Percentiles rank a stretch among this genome's conserved stretches.
phyloP scores from a whole-genome alignment of 1,139 yeast species.

The Candida anutae region DNA sequence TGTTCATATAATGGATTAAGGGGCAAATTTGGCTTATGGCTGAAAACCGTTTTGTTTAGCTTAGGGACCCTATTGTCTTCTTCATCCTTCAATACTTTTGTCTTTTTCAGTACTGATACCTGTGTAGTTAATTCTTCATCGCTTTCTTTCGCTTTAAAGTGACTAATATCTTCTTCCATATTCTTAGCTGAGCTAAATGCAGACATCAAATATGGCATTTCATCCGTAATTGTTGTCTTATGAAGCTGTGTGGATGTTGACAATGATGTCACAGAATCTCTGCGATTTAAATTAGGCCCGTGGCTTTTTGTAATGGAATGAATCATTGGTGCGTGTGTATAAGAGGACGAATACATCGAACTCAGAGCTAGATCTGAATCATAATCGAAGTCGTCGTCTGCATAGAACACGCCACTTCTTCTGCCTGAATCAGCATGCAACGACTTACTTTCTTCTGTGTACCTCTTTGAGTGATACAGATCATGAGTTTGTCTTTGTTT shows the following conservation, averaged over 20 bases:
- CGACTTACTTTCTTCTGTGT: no score
- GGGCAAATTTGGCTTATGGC: constrained; percentile 23
- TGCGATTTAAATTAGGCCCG: constrained; percentile 9
- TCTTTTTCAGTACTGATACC: background rate
- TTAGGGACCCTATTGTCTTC: background rate
- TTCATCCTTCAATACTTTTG: constrained; percentile 2
- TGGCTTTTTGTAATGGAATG: constrained; percentile 31
- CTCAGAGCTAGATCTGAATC: constrained; percentile 25
- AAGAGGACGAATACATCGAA: constrained; percentile 21
- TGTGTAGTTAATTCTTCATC: constrained; percentile 2
- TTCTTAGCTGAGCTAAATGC: constrained; percentile 51
- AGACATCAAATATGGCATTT: constrained; percentile 47
- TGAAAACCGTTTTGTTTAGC: constrained; percentile 1
- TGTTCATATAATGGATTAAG: constrained; percentile 28
- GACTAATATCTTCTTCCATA: constrained; percentile 42
- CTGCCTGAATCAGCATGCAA: no score
- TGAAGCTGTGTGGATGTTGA: constrained; percentile 24
- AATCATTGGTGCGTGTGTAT: constrained; percentile 27
- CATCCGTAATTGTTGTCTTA: constrained; percentile 45
- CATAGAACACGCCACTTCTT: no score
- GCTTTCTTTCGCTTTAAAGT: constrained; percentile 22
- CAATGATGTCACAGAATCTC: constrained; percentile 22
- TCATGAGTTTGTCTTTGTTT: background rate
- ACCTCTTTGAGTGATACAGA: background rate
- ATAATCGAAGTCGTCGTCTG: constrained; percentile 17